Evolutionary conservation across 2,329 filamentous ascomycete genomes (phyloP), one percentile per base, ranked within the genome.

Genomic region (Chalara sp.): DNA sequence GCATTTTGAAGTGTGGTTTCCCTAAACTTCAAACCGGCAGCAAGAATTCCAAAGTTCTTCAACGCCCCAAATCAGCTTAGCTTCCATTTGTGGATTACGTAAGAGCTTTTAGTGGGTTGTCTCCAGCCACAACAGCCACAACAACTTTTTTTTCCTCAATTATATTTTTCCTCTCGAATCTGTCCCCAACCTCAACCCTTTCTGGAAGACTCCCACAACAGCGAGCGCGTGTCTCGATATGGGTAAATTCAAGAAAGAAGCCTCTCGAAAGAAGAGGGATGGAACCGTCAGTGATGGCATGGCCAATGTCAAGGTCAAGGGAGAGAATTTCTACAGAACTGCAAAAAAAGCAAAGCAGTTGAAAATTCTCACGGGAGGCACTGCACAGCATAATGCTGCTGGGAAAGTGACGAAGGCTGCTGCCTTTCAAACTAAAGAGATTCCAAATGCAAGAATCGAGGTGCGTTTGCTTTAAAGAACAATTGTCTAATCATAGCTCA

Each of bases 221-320:
- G 21, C 21, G 21, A 21, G 21, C 21, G 21, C 49, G 49, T 47
- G 46, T 11, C 39, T 57, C 66, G 74, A 54, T 41, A 96, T 96
- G 90, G 90, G 90, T 72, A 86, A 84, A 63, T 85, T 82, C 64
- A 97, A 97, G 79, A 96, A 96, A 72, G 92, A 97, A 73, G 83
- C 83, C 58, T 80, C 75, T 68, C 84, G 92, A 72, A 86, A 87
- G 68, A 79, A 79, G 74, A 87, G 90, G 69, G 84, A 96, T 79
- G 89, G 89, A 61, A 92, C 91, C 74, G 80, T 80, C 46, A 80
- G 81, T 59, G 86, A 93, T 81, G 89, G 89, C 68, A 89, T 96
- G 81, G 83, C 74, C 63, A 97, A 97, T 73, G 88, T 97, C 65
- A 89, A 85, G 64, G 78, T 83, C 62, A 99, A 99, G 75, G 93